Evolutionary conservation across 495 filamentous ascomycete genomes (phyloP).

Genomic region (Tricharina praecox): DNA sequence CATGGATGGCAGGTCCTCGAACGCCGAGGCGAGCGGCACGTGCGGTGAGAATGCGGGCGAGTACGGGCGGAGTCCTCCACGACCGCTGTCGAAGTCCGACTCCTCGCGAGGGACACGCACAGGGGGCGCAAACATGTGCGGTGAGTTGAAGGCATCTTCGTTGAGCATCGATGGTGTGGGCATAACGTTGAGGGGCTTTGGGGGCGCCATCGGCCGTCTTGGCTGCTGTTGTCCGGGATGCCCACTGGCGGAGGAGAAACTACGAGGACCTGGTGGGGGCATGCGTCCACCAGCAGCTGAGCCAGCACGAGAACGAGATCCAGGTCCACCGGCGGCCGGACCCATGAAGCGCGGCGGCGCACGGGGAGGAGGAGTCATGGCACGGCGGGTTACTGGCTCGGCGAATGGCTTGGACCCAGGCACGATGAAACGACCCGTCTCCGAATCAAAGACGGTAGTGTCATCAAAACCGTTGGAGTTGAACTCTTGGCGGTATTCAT

Average conservation of each 20-base stretch:
- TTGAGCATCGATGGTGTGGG: conserved; percentile 75
- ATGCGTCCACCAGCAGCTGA: conserved; percentile 31
- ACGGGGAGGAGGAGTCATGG: conserved; percentile 90
- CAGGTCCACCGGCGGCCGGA: conserved; percentile 15
- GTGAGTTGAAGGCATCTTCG: conserved; percentile 61
- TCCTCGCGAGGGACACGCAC: conserved; percentile 59
- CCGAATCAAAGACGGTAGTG: conserved; percentile 52
- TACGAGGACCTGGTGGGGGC: conserved; percentile 31
- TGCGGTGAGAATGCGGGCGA: conserved; percentile 50
- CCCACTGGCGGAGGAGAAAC: conserved; percentile 23
- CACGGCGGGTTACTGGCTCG: conserved; percentile 67
- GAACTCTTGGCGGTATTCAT: conserved; percentile 29
- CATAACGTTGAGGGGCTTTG: conserved; percentile 52
- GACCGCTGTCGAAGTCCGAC: conserved; percentile 43
- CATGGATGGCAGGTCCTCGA: conserved; percentile 68
- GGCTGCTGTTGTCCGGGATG: conserved; percentile 29
- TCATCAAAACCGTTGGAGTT: conserved; percentile 27
- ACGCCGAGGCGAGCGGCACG: conserved; percentile 61
- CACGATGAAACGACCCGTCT: conserved; percentile 56
- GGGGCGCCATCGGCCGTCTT: conserved; percentile 50
- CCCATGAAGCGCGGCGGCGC: conserved; percentile 56
- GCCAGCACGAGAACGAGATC: conserved; percentile 34
- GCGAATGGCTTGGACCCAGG: conserved; percentile 48
- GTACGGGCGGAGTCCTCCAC: conserved; percentile 59
- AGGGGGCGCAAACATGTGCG: conserved; percentile 80